These are phyloP conservation scores for Pestalotiopsis sp. DNA, from an alignment of 2,329 filamentous ascomycete species.

Conservation along the genomic window DNA sequence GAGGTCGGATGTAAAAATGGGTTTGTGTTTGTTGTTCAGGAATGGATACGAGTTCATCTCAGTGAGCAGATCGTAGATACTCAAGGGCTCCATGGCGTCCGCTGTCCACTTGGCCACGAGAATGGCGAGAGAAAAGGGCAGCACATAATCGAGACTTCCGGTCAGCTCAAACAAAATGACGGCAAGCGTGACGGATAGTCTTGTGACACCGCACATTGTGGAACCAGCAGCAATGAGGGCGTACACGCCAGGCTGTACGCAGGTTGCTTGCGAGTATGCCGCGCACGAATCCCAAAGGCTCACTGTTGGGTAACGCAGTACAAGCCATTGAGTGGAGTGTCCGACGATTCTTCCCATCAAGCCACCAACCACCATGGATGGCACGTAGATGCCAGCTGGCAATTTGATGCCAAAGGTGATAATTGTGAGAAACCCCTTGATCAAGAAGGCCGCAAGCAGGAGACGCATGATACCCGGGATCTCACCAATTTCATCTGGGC, in stretches of 20 bases:
- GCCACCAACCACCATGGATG: conserved; percentile 97
- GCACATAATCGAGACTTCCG: conserved; percentile 89
- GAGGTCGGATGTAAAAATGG: conserved; percentile 85
- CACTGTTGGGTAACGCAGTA: conserved; percentile 72
- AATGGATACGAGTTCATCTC: conserved; percentile 98
- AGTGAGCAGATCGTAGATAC: conserved; percentile 93
- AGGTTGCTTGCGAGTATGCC: conserved; percentile 71
- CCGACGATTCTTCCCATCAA: conserved; percentile 87
- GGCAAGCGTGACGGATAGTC: conserved; percentile 88
- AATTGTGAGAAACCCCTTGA: conserved; percentile 86
- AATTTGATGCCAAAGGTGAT: conserved; percentile 97
- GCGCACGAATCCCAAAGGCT: conserved; percentile 77
- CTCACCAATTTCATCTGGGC: conserved; percentile 70
- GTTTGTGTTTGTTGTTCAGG: conserved; percentile 94
- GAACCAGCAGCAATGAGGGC: conserved; percentile 92
- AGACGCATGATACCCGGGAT: conserved; percentile 78
- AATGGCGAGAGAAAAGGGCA: conserved; percentile 91
- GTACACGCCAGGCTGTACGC: conserved; percentile 96
- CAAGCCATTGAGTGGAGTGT: conserved; percentile 81
- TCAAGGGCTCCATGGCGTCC: conserved; percentile 89
- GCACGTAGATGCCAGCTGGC: conserved; percentile 95
- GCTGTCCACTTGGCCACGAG: conserved; percentile 98
- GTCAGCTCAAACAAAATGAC: conserved; percentile 97
- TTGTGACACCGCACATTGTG: conserved; percentile 96
- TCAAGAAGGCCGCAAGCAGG: conserved; percentile 77